phyloP scores from a whole-genome alignment of 2,329 filamentous ascomycete genomes.

The Botryotinia globosa region DNA sequence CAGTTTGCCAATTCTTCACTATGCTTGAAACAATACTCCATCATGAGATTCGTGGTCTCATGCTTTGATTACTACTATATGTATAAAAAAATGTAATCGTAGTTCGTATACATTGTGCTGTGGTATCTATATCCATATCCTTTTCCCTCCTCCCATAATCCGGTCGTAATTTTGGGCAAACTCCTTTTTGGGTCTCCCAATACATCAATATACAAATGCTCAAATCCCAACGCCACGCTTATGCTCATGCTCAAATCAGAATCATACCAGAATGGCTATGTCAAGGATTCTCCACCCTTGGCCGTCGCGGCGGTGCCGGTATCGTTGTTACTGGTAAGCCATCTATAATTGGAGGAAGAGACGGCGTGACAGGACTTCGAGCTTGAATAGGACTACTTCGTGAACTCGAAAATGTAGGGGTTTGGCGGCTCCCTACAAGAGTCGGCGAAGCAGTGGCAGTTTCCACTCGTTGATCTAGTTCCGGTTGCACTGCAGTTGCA shows the following conservation, averaged over 20 bases:
- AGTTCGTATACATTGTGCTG: background rate
- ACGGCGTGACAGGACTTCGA: slow-evolving; percentile 21
- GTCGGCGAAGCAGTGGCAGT: background rate
- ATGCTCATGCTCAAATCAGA: slow-evolving; percentile 20
- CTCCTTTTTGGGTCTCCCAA: slow-evolving; percentile 4
- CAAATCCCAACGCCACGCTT: slow-evolving; percentile 18
- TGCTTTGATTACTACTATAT: slow-evolving; percentile 13
- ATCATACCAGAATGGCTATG: background rate
- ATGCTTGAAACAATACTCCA: background rate
- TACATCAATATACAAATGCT: slow-evolving; percentile 11
- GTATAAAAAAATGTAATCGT: slow-evolving; percentile 1
- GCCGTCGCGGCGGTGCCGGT: slow-evolving; percentile 35
- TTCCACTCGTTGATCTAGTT: slow-evolving; percentile 21
- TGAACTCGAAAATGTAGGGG: slow-evolving; percentile 19
- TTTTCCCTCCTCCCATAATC: slow-evolving; percentile 1
- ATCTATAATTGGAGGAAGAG: slow-evolving; percentile 25
- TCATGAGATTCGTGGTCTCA: background rate
- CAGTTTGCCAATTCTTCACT: background rate
- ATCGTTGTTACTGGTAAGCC: slow-evolving; percentile 33
- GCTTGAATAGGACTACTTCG: slow-evolving; percentile 24
- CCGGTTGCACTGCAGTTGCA: slow-evolving; percentile 26
- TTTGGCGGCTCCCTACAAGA: background rate
- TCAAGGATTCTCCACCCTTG: slow-evolving; percentile 11
- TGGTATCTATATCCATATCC: slow-evolving; percentile 12
- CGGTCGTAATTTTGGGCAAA: background rate